Base-by-base conservation (phyloP, 768 basidiomycete species). In the Amanita rubescens region DNA sequence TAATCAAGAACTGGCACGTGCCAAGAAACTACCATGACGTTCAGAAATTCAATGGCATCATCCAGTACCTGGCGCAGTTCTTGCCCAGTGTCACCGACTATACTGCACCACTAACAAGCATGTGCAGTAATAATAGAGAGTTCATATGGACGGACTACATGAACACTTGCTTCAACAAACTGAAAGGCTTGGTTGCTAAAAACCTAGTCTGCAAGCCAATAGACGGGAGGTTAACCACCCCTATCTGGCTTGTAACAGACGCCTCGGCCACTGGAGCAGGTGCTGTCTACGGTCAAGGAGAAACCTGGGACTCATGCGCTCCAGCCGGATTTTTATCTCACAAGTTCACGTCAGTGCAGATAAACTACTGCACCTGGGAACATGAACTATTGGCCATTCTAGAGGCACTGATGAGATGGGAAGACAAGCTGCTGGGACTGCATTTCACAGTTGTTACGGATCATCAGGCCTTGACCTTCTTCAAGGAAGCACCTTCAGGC, bases 21-120 rank as follows among this genome's bases (percentile, higher is more conserved):
- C 74, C 71, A 0, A 38, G 62, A 0, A 59, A 57, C 6, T 67
- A 69, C 30, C 62, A 68, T 30, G 69, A 74, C 6, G 59, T 77
- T 1, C 70, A 71, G 41, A 27, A 59, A 17, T 77, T 76, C 41
- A 55, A 75, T 1, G 73, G 75, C 15, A 61, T 75, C 0, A 65
- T 74, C 0, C 61, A 74, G 22, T 76, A 75, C 51, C 35, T 75
- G 1, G 63, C n/a, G 5, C 27, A 30, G 8, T 30, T 30, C 27
- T 8, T 30, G 8, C 27, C 27, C 27, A 30, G 27, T 4, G 27
- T 30, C 27, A 30, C 27, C 8, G 27, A 30, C 8, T 30, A 30
- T 30, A 30, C 27, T 30, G 27, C 8, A 8, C 27, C 27, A 4
- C 3, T 30, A 8, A 30, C 27, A 30, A 30, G 27, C 27, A 37